Conservation (phyloP, 2,329 filamentous ascomycete genomes). For the Clarireedia hainanense region DNA sequence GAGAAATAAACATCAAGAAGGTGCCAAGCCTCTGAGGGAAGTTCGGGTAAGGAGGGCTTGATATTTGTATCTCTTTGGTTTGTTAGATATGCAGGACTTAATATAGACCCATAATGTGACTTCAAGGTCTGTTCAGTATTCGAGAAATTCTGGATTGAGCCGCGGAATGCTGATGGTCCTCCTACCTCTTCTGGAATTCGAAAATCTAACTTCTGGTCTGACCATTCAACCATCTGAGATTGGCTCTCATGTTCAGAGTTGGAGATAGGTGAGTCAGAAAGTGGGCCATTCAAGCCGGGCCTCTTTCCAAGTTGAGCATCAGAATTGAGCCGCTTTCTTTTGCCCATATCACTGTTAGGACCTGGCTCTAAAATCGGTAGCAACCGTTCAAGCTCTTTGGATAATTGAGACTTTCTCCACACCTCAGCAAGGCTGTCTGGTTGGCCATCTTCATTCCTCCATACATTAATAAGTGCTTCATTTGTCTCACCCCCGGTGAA, state of each 20-base stretch:
- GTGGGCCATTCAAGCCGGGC: background rate
- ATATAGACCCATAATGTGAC: slow-evolving; percentile 16
- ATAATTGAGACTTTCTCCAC: slow-evolving; percentile 28
- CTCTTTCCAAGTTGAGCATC: slow-evolving; percentile 16
- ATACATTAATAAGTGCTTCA: slow-evolving; percentile 25
- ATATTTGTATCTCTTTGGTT: slow-evolving; percentile 6
- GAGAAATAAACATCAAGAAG: slow-evolving; percentile 67
- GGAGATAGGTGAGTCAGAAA: background rate
- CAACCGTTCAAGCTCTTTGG: slow-evolving; percentile 25
- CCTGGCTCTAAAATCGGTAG: slow-evolving; percentile 23
- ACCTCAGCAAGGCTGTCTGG: slow-evolving; percentile 24
- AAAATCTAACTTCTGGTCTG: slow-evolving; percentile 6
- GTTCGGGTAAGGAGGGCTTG: slow-evolving; percentile 15
- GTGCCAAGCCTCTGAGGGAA: slow-evolving; percentile 28
- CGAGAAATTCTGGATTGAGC: background rate
- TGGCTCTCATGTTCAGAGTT: background rate
- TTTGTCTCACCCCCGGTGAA: slow-evolving; percentile 34
- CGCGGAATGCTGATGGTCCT: background rate
- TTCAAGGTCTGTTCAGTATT: background rate
- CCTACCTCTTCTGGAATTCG: background rate
- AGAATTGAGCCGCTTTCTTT: slow-evolving; percentile 21
- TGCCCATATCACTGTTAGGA: slow-evolving; percentile 14
- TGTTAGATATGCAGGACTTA: slow-evolving; percentile 13
- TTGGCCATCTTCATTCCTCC: slow-evolving; percentile 23
- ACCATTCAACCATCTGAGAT: background rate